Base-by-base conservation (phyloP, 2,329 filamentous ascomycete genomes). In the Aspergillaceae sp. region DNA sequence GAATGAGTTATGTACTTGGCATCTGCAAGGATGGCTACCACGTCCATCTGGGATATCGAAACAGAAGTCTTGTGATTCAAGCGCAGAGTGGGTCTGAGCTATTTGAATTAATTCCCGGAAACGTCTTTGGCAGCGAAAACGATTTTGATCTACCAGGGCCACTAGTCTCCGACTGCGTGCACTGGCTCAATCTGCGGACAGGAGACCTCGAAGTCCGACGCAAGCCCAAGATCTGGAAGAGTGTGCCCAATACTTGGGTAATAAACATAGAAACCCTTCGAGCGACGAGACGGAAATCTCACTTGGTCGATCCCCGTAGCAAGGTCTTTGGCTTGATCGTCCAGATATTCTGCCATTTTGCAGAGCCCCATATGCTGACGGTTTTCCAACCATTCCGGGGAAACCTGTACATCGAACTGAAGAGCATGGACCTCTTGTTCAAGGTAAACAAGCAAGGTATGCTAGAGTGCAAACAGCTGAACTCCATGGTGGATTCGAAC, bases 1-100 rank as follows among this genome's bases (percentile, higher is more conserved):
- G 76, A 0, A 81, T 84, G 75, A 70, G 69, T 0, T 75, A 80
- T 46, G 63, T 65, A 32, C 57, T 76, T 4, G 65, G 65, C 45
- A 46, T 60, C 59, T 1, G 48, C 34, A 61, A 68, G 10, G 48
- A 67, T 1, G 65, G 57, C 0, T 68, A 76, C 51, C 53, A 68
- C 2, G 62, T 85, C 1, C 78, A 86, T 54, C 54, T 86, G 36
- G 79, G 80, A 0, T 68, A 73, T 10, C 66, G 72, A 0, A 48
- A 63, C 1, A 54, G 57, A 0, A 29, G 50, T 0, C 53, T 77
- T 0, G 52, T 80, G 0, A 68, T 83, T 3, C 66, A 69, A 32
- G 73, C 74, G 0, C 54, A 68, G 0, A 64, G 34, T 9, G 9
- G n/a, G 10, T 26, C 26, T 29, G 9, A 2, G 3, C 9, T 40